A percentile compares a stretch with the other conserved stretches of the same genome.
Conservation (phyloP, 352 stramenopile genomes). For the Globisporangium cylindrosporum region DNA sequence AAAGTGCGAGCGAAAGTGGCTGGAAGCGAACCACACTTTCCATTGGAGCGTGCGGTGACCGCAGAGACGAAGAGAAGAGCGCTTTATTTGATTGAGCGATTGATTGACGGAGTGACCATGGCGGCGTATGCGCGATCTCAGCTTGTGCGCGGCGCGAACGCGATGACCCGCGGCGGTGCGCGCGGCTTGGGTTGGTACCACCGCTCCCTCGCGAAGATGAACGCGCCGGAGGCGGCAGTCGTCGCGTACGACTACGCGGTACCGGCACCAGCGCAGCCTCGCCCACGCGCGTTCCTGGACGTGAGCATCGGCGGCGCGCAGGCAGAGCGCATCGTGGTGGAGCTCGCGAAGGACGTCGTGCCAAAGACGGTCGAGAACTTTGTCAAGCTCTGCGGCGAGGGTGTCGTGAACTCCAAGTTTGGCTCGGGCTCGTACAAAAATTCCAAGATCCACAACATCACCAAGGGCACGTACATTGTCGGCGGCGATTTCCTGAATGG, state of each 20-base stretch:
- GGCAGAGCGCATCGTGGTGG: slow-evolving; percentile 72
- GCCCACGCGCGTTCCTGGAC: slow-evolving; percentile 74
- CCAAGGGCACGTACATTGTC: slow-evolving; percentile 75
- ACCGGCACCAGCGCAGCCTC: slow-evolving; percentile 44
- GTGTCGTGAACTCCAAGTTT: slow-evolving; percentile 54
- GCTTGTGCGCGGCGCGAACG: slow-evolving; percentile 51
- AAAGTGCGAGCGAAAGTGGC: slow-evolving; percentile 25
- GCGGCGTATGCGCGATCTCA: slow-evolving; percentile 59
- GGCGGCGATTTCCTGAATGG: slow-evolving; percentile 72
- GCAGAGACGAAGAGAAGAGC: slow-evolving; percentile 3
- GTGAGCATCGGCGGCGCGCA: slow-evolving; percentile 81
- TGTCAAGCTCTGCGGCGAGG: slow-evolving; percentile 65
- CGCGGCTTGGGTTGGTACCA: slow-evolving; percentile 84
- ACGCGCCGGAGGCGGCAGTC: slow-evolving; percentile 47
- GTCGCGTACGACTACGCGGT: slow-evolving; percentile 71
- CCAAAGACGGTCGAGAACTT: slow-evolving; percentile 79
- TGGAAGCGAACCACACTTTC: slow-evolving; percentile 32
- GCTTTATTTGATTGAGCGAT: neutral
- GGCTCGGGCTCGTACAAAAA: slow-evolving; percentile 79
- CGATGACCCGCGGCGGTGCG: slow-evolving; percentile 58
- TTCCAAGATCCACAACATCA: slow-evolving; percentile 84
- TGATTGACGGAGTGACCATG: slow-evolving; percentile 24
- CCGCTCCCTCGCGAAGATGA: slow-evolving; percentile 83
- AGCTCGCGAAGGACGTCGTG: slow-evolving; percentile 83
- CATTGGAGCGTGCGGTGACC: neutral